Evolutionary conservation across 2,329 filamentous ascomycete species (phyloP).

Genomic region (Leptodontidium sp.): DNA sequence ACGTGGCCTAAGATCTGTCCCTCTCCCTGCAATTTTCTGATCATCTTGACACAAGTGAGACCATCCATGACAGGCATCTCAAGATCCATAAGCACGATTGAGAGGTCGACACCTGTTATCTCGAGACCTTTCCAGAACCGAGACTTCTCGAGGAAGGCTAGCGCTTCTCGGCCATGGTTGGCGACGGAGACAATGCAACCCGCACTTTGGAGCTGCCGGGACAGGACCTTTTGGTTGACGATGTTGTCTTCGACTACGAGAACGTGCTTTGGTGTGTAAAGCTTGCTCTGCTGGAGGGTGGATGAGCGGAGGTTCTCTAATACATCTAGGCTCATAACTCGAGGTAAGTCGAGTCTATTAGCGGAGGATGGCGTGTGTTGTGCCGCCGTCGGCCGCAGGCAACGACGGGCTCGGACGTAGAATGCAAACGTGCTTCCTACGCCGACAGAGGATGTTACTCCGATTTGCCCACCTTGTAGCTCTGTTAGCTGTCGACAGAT

Average conservation of each 20-base stretch:
- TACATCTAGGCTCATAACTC: constrained; percentile 1
- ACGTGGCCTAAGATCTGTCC: constrained; percentile 58
- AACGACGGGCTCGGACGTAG: constrained; percentile 58
- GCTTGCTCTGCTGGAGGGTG: constrained; percentile 7
- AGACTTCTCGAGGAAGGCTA: constrained; percentile 49
- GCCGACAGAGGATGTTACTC: constrained; percentile 72
- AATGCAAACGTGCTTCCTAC: constrained; percentile 80
- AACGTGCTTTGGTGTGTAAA: constrained; percentile 45
- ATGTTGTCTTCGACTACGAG: constrained; percentile 68
- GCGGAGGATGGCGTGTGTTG: constrained; percentile 19
- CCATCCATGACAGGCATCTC: constrained; percentile 81
- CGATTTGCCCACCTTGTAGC: constrained; percentile 81
- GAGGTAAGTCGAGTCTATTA: neutral
- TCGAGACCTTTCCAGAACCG: constrained; percentile 32
- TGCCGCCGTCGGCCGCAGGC: constrained; percentile 15
- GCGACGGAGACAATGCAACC: constrained; percentile 54
- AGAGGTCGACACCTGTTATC: constrained; percentile 51
- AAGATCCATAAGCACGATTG: constrained; percentile 76
- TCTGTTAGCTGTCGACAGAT: constrained; percentile 83
- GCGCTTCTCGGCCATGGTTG: constrained; percentile 64
- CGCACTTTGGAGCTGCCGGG: constrained; percentile 58
- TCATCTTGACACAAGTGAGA: constrained; percentile 68
- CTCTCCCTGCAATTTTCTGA: constrained; percentile 63
- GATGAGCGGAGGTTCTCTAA: constrained; percentile 11
- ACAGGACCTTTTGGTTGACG: constrained; percentile 66